These are phyloP conservation scores for Globisporangium sylvaticum DNA, from an alignment of 352 stramenopile genomes.

Conservation along the genomic window DNA sequence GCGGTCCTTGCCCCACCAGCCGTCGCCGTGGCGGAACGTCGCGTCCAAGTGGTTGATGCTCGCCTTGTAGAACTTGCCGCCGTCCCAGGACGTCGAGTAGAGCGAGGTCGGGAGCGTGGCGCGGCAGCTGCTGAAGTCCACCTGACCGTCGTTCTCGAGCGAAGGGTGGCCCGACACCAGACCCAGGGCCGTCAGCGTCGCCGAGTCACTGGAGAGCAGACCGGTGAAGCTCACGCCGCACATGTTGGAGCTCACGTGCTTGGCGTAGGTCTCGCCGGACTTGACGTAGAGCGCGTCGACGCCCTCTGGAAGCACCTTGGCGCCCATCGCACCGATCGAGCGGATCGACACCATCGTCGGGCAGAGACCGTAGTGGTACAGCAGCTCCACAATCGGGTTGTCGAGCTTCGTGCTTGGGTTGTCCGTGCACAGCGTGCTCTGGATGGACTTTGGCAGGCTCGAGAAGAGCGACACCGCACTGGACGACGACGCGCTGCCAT, in stretches of 20 bases:
- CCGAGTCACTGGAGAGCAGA: slow-evolving; percentile 18
- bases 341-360: slow-evolving; percentile 14
- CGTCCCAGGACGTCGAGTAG: slow-evolving; percentile 17
- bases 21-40: slow-evolving; percentile 24
- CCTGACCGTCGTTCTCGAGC: slow-evolving; percentile 25
- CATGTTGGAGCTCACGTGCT: slow-evolving; percentile 21
- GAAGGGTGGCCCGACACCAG: slow-evolving; percentile 21
- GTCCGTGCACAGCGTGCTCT: slow-evolving; percentile 19
- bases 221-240: slow-evolving; percentile 22
- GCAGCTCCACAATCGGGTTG: slow-evolving; percentile 9
- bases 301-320: slow-evolving; percentile 7
- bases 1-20: slow-evolving; percentile 22
- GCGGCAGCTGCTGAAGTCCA: slow-evolving; percentile 27
- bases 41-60: slow-evolving; percentile 32
- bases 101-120: background rate
- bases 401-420: slow-evolving; percentile 11
- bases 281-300: slow-evolving; percentile 18
- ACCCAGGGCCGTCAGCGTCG: slow-evolving; percentile 11
- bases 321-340: slow-evolving; percentile 19
- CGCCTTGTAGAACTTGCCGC: slow-evolving; percentile 25
- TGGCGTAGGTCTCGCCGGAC: slow-evolving; percentile 11
- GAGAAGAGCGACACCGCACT: slow-evolving; percentile 16
- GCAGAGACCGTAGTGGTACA: slow-evolving; percentile 19
- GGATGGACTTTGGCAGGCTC: slow-evolving; percentile 5
- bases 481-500: slow-evolving; percentile 24